Percentiles rank a stretch among this genome's conserved stretches.
phyloP scores from a whole-genome alignment of 139 green algal species.

The Chlamydomonas applanata region DNA sequence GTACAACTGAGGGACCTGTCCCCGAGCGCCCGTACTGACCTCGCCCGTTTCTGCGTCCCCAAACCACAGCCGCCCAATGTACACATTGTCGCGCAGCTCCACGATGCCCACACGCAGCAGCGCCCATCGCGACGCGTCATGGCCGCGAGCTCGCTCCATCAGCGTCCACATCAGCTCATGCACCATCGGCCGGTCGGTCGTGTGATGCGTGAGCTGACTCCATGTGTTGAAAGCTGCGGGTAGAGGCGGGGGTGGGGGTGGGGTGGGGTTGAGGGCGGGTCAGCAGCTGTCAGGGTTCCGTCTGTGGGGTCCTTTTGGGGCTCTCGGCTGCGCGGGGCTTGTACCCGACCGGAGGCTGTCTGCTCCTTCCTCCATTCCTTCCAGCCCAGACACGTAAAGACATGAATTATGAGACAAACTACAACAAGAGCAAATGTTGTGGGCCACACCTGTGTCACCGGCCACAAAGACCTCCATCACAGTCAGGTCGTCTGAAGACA shows the following conservation, averaged over 20 bases:
- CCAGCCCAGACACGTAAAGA: no score
- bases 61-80: slow-evolving; percentile 71
- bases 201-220: slow-evolving; percentile 1
- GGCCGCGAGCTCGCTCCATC: slow-evolving; percentile 48
- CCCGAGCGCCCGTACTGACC: no score
- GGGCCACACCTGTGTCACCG: not conserved
- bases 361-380: no score
- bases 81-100: slow-evolving; percentile 53
- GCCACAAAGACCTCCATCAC: slow-evolving; percentile 5
- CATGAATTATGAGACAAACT: no score
- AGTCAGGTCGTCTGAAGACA: not conserved
- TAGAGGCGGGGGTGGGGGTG: no score
- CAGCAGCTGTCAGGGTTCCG: no score
- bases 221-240: slow-evolving; percentile 25
- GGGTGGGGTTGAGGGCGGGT: no score
- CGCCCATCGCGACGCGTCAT: slow-evolving; percentile 57
- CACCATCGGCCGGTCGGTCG: slow-evolving; percentile 33
- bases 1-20: no score
- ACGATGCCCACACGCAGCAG: slow-evolving; percentile 67
- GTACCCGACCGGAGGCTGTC: no score
- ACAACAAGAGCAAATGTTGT: no score
- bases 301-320: no score
- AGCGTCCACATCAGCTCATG: slow-evolving; percentile 60
- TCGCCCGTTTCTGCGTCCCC: slow-evolving; percentile 52
- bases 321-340: no score